Evolutionary conservation across 2,329 filamentous ascomycete genomes (phyloP).

Genomic region (Colletotrichum higginsianum): DNA sequence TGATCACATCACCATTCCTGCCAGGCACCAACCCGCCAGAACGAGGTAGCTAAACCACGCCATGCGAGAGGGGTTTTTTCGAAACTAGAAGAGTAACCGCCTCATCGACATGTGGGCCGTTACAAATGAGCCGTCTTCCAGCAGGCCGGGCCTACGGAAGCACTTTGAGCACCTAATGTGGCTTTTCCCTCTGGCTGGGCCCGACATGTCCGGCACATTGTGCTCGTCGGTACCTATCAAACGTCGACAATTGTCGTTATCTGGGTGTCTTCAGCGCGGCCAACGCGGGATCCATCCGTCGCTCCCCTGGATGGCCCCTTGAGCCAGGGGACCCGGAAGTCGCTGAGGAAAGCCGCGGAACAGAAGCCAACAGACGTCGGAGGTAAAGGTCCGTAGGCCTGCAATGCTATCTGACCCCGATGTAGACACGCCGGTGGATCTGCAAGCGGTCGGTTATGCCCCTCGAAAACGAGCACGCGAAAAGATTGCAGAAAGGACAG

Average conservation of each 20-base stretch:
- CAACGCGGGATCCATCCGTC: background rate
- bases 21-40: background rate
- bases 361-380: background rate
- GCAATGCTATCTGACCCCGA: background rate
- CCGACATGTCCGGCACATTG: background rate
- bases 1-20: too few species aligned
- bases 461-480: background rate
- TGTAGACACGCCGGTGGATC: background rate
- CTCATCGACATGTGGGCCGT: background rate
- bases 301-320: background rate
- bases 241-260: background rate
- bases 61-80: accelerated
- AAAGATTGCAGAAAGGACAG: background rate
- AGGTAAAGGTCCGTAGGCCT: constrained; percentile 1
- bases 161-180: background rate
- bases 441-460: background rate
- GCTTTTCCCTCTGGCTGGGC: background rate
- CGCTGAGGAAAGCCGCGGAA: background rate
- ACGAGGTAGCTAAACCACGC: background rate
- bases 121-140: background rate
- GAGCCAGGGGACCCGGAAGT: background rate
- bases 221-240: background rate
- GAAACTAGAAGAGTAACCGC: background rate
- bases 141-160: background rate
- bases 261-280: background rate